Evolutionary conservation across 768 basidiomycete species (phyloP).

Genomic region (Lyophyllum semitale): DNA sequence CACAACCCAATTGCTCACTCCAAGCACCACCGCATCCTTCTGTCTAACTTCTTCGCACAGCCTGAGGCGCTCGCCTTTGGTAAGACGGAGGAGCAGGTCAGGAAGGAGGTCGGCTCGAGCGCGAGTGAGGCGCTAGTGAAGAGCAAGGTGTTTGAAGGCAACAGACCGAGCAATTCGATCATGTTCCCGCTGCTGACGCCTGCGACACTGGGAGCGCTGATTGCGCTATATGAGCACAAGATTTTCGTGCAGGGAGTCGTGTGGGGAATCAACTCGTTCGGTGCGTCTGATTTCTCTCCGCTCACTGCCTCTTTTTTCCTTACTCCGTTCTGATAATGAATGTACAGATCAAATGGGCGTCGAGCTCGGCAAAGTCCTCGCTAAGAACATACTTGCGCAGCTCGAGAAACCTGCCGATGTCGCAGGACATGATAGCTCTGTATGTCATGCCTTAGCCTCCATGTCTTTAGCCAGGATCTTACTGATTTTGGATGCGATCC

Average conservation of each 20-base stretch:
- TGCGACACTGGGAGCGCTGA: slow-evolving; percentile 83
- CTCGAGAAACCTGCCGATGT: slow-evolving; percentile 80
- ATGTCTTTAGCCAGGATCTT: neutral
- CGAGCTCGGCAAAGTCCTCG: slow-evolving; percentile 95
- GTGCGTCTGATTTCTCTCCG: slow-evolving; percentile 40
- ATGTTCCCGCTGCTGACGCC: slow-evolving; percentile 94
- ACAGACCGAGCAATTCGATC: slow-evolving; percentile 95
- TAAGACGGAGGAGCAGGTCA: slow-evolving; percentile 90
- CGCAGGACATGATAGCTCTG: slow-evolving; percentile 86
- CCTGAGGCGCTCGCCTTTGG: slow-evolving; percentile 98
- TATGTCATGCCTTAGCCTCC: slow-evolving; percentile 23
- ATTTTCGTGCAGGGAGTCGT: slow-evolving; percentile 97
- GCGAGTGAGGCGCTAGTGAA: slow-evolving; percentile 87
- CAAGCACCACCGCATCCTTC: slow-evolving; percentile 95
- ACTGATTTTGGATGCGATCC: slow-evolving; percentile 2
- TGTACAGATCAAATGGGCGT: slow-evolving; percentile 97
- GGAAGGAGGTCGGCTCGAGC: slow-evolving; percentile 61
- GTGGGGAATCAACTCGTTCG: slow-evolving; percentile 99
- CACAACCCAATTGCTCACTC: slow-evolving; percentile 87
- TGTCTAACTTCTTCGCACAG: slow-evolving; percentile 98
- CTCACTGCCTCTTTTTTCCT: neutral
- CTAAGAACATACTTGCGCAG: slow-evolving; percentile 93
- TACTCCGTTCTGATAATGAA: neutral
- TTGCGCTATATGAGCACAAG: slow-evolving; percentile 97
- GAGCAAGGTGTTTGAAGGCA: slow-evolving; percentile 98